Evolutionary conservation across 2,329 filamentous ascomycete species (phyloP), one percentile per base, ranked within the genome.

Genomic region (Parastagonospora avenae): DNA sequence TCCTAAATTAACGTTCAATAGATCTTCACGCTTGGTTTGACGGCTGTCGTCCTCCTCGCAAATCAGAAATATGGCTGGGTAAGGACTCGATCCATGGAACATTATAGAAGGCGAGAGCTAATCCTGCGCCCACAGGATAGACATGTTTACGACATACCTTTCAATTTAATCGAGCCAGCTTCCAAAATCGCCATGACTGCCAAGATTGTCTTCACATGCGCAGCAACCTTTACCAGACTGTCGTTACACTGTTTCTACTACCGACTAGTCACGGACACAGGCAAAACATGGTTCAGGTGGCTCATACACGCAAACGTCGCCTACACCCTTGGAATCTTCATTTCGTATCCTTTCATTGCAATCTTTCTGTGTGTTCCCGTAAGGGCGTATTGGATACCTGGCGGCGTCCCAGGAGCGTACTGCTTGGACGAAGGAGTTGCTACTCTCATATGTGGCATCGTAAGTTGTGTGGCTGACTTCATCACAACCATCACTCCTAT

Each of bases 201-300:
- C 4, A 79, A 79, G 55, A 44, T 76, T 6, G 59, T 76, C 4
- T 79, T 78, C 54, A 71, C 69, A 2, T 59, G 70, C 10, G 76
- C 76, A 2, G 67, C 76, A 1, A 75, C 73, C 0, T 78, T 77
- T 49, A 78, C 76, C 0, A 66, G 77, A 12, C 63, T 78, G 12
- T 78, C 75, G 0, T 63, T 80, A 8, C 72, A 79, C 30, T 74
- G 66, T 56, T 78, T 79, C 58, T 80, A 79, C 55, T 79, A 78
- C 45, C 72, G 78, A 10, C 63, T 79, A 8, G 66, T 78, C 7
- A 51, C 69, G 8, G 76, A 79, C 52, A 72, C 71, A n/a, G 70
- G 68, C 1, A 71, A 69, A 42, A 59, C 43, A 1, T 71, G 71
- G 64, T 79, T 77, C 61, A 66, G 55, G 11, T 74, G 70, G 67